Conservation (phyloP, 441 rosid species). For the Pelargonium myrrhifolium region DNA sequence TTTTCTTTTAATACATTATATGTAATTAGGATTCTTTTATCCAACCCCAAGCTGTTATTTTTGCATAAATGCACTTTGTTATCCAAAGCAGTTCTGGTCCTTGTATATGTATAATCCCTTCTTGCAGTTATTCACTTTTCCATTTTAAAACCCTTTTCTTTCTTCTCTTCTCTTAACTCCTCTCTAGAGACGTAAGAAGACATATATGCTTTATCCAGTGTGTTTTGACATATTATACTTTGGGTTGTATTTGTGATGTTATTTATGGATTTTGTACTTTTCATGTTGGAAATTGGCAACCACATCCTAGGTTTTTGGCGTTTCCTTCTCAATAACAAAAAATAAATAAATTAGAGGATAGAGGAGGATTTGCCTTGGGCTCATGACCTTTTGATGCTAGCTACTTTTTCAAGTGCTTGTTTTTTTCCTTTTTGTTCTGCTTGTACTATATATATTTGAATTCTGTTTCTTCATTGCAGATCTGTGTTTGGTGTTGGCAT, state of each 20-base stretch:
- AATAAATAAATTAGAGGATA: not conserved
- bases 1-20: too few species aligned
- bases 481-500: constrained; percentile 74
- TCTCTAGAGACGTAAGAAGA: not conserved
- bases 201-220: too few species aligned
- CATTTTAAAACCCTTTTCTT: not conserved
- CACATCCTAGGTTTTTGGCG: not conserved
- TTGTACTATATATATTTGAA: not conserved
- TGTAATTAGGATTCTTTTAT: not conserved
- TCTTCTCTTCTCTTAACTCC: not conserved
- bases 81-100: not conserved
- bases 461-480: constrained; percentile 21
- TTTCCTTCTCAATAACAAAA: not conserved
- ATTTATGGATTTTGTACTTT: not conserved
- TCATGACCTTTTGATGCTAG: not conserved
- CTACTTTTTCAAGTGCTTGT: not conserved
- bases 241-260: not conserved
- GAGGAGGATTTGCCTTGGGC: not conserved
- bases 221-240: not conserved
- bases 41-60: not conserved
- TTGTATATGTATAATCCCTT: not conserved
- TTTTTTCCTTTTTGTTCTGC: not conserved
- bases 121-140: not conserved
- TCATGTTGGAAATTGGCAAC: not conserved
- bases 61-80: not conserved